Evolutionary conservation across 177 flowering plant genomes (phyloP).

Genomic region (Vitis hybrid): DNA sequence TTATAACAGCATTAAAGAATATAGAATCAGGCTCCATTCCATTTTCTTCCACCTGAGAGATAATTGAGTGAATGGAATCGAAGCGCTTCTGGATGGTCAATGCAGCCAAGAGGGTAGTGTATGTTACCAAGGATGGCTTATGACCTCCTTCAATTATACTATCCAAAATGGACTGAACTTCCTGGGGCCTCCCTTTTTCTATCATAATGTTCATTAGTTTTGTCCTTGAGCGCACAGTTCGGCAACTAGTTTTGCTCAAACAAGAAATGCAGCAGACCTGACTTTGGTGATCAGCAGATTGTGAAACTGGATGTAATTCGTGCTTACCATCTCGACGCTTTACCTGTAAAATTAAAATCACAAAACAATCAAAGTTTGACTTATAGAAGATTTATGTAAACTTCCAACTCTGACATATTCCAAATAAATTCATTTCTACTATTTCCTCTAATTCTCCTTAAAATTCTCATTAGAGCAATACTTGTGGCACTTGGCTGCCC

Average conservation of each 20-base stretch:
- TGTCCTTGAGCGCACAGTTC: constrained; percentile 67
- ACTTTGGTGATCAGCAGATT: constrained; percentile 17
- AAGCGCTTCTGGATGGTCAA: constrained; percentile 57
- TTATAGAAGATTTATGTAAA: background rate
- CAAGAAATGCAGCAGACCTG: constrained; percentile 44
- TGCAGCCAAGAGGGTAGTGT: constrained; percentile 65
- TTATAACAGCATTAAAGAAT: constrained; percentile 76
- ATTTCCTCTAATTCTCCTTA: background rate
- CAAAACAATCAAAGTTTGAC: background rate
- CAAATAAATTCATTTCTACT: background rate
- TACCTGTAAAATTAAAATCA: constrained; percentile 29
- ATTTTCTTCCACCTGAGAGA: constrained; percentile 51
- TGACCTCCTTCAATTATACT: constrained; percentile 64
- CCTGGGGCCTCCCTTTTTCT: constrained; percentile 51
- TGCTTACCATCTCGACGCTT: constrained; percentile 21
- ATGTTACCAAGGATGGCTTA: constrained; percentile 67
- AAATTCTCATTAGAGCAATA: background rate
- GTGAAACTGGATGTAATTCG: constrained; percentile 17
- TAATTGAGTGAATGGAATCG: constrained; percentile 43
- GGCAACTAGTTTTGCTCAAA: constrained; percentile 46
- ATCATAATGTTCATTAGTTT: constrained; percentile 67
- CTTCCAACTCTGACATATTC: background rate
- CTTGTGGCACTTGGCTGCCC: background rate
- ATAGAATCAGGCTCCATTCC: constrained; percentile 68
- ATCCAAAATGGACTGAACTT: constrained; percentile 51